Conservation (phyloP, 306 rosid genomes). For the Luffa acutangula region DNA sequence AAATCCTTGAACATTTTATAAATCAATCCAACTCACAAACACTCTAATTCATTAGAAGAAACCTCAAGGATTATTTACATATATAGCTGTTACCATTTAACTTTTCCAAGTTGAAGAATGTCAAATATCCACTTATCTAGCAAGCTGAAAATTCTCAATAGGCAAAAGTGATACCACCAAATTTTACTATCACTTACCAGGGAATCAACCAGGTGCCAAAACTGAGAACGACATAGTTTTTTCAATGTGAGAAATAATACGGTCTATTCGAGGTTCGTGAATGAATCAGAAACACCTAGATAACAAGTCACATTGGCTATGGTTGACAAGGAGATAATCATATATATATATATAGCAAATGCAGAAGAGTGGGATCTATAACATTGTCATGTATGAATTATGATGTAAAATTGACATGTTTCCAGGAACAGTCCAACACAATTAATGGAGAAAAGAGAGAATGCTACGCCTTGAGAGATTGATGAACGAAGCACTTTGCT, state of each 20-base stretch:
- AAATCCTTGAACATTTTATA: neutral
- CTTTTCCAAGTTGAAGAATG: neutral
- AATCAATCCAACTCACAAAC: neutral
- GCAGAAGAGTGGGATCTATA: constrained; percentile 17
- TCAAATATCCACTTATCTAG: neutral
- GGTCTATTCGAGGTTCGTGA: neutral
- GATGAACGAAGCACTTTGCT: constrained; percentile 39
- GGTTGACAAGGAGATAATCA: neutral
- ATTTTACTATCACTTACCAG: neutral
- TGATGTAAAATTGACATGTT: constrained; percentile 24
- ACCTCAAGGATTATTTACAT: neutral
- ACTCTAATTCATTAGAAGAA: neutral
- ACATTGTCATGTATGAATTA: constrained; percentile 20
- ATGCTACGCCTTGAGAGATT: constrained; percentile 6
- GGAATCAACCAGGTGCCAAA: neutral
- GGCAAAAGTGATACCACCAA: neutral
- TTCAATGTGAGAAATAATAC: neutral
- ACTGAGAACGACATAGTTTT: neutral
- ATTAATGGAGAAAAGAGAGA: constrained; percentile 14
- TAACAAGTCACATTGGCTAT: neutral
- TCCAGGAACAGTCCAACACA: constrained; percentile 12
- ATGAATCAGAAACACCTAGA: neutral
- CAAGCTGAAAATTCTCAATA: neutral
- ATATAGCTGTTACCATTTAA: neutral
- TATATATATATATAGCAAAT: constrained; percentile 1